A percentile compares a stretch with the other conserved stretches of the same genome.
Conservation (phyloP, 306 rosid genomes). For the Luffa aegyptiaca region DNA sequence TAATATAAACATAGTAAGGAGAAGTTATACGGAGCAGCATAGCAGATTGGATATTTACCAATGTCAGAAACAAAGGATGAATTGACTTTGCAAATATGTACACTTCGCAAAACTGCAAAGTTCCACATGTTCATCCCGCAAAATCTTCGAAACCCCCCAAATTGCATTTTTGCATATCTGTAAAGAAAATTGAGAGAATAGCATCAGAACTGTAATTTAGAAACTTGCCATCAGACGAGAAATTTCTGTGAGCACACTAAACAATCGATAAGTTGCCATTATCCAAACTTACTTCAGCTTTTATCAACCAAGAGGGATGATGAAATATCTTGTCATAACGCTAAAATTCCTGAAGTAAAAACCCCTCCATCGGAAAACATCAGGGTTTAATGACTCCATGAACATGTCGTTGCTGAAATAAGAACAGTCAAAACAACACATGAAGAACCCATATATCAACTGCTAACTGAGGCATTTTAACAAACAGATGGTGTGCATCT, state of each 20-base stretch:
- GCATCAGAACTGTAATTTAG: not conserved
- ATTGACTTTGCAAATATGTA: not conserved
- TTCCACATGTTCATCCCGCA: not conserved
- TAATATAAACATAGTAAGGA: not conserved
- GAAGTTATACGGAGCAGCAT: not conserved
- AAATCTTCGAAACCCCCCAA: constrained; percentile 2
- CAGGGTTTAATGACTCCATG: not conserved
- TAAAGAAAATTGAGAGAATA: not conserved
- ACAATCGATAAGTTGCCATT: not conserved
- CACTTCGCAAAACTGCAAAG: not conserved
- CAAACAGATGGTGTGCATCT: not conserved
- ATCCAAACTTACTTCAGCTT: not conserved
- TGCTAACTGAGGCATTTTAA: not conserved
- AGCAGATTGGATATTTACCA: not conserved
- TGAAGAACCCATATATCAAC: not conserved
- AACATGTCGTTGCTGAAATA: not conserved
- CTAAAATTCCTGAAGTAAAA: not conserved
- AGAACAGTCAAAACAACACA: not conserved
- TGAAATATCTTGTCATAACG: not conserved
- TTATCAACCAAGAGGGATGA: not conserved
- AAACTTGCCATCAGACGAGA: not conserved
- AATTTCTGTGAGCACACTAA: not conserved
- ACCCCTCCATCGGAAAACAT: not conserved
- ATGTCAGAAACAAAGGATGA: not conserved
- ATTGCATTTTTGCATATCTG: not conserved